Conservation (phyloP, 1,284 basidiomycete genomes). For the Mycocalia duriaeana region DNA sequence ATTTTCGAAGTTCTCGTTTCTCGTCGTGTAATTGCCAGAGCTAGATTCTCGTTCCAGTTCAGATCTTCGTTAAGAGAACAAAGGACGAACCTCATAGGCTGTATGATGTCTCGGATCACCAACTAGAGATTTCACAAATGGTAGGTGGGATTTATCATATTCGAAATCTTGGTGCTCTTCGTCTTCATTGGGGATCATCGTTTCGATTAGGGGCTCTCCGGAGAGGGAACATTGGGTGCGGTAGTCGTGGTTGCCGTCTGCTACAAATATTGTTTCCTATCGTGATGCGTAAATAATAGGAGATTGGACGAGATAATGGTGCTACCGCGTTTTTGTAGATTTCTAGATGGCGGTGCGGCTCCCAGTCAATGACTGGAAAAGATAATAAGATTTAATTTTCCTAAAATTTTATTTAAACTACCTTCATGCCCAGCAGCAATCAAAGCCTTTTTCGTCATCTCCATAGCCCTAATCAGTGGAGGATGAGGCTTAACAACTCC, state of each 20-base stretch:
- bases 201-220: constrained; percentile 48
- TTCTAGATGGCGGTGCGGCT: constrained; percentile 21
- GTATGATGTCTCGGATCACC: too few species aligned
- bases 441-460: constrained; percentile 36
- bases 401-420: constrained; percentile 22
- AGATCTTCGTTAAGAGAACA: too few species aligned
- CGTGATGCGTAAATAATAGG: too few species aligned
- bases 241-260: constrained; percentile 41
- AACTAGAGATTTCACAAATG: constrained; percentile 30
- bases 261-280: constrained; percentile 41
- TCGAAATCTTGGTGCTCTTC: constrained; percentile 18
- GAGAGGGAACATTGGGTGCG: constrained; percentile 29
- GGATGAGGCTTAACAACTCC: constrained; percentile 65
- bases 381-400: too few species aligned
- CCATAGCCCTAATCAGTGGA: constrained; percentile 61
- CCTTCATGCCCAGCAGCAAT: constrained; percentile 64
- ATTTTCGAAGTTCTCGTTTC: constrained; percentile 40
- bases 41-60: too few species aligned
- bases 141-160: constrained; percentile 25
- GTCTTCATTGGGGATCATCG: constrained; percentile 35
- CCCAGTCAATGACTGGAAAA: constrained; percentile 39
- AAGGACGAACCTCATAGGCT: too few species aligned
- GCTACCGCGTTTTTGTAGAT: constrained; percentile 20
- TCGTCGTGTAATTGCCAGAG: constrained; percentile 34
- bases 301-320: not conserved